Percentiles rank a stretch among this genome's conserved stretches.
phyloP scores from a whole-genome alignment of 2,329 filamentous ascomycete genomes.

The Colletotrichum spinosum region DNA sequence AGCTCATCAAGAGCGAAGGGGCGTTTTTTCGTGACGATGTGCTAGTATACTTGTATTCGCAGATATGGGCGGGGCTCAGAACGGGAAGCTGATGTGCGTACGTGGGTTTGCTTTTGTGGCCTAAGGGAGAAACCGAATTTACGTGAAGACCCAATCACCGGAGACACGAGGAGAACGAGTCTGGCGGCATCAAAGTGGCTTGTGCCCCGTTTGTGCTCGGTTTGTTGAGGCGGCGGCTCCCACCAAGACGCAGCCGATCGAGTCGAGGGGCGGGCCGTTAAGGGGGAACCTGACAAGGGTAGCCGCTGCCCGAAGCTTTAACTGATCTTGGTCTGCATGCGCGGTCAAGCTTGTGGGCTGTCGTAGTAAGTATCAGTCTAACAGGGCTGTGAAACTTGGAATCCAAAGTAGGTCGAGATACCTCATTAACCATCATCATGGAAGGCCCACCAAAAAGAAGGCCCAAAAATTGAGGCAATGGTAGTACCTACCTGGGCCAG shows the following conservation, averaged over 20 bases:
- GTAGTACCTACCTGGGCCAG: too few species aligned
- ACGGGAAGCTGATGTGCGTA: too few species aligned
- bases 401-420: constrained; percentile 6
- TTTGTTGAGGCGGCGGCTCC: constrained; percentile 36
- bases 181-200: constrained; percentile 18
- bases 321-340: constrained; percentile 18
- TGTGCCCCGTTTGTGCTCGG: constrained; percentile 28
- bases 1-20: too few species aligned
- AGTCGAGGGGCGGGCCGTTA: constrained; percentile 9
- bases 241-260: constrained; percentile 25
- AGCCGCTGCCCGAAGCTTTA: constrained; percentile 12
- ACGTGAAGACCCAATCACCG: constrained; percentile 14
- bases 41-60: too few species aligned
- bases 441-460: constrained; percentile 29
- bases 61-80: too few species aligned
- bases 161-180: constrained; percentile 30
- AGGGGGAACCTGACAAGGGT: constrained; percentile 22
- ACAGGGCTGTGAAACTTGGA: constrained; percentile 15
- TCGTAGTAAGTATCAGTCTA: constrained; percentile 21
- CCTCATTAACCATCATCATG: background rate
- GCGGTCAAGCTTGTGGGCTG: constrained; percentile 5
- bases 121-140: background rate
- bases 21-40: too few species aligned
- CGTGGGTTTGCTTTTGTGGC: too few species aligned
- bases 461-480: constrained; percentile 11